Base-by-base conservation (phyloP, 352 stramenopile genomes). In the Globisporangium takayamanum region DNA sequence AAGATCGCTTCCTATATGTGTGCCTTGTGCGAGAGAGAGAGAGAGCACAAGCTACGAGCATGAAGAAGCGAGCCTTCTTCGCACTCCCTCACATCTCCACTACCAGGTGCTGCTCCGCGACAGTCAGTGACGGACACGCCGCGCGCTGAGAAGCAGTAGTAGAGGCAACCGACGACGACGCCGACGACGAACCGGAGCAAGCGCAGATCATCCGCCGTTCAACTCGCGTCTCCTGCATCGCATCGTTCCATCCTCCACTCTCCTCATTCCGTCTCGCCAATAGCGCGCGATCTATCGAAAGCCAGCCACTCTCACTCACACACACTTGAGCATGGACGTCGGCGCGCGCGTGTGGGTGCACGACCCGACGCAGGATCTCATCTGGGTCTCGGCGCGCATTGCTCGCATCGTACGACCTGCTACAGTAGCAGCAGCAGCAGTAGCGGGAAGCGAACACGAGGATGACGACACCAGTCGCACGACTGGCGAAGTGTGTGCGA, bases 261-360 rank as follows among this genome's bases (percentile, higher is more conserved):
- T 0, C 25, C 44, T 7, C 39, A 5, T 44, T 7, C 41, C 5
- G 33, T 39, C 33, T 39, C 33, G 33, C 33, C 33, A 39, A 39
- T 39, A 20, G 14, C 14, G 41, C 14, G 14, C 12, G 41, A 46
- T 46, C 41, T 46, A 20, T 46, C 41, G 18, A 46, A 46, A 5
- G 7, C 41, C 14, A 46, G 15, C 46, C 22, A 36, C 46, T 3
- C 18, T 8, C 26, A 7, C 48, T 5, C 3, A 39, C 49, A 8
- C 36, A 12, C 49, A 25, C 26, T 22, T 12, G 26, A 59, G 47
- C n/a, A 94, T 94, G 84, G 84, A 94, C 66, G 70, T 79, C 12
- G 80, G 76, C 44, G 69, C 78, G 52, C 74, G 67, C 67, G 82
- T 94, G 52, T 94, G 84, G 84, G 56, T 94, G 30, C 67, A 74